Base-by-base conservation (phyloP, 148 eudicot species). In the Fallopia convolvulus region DNA sequence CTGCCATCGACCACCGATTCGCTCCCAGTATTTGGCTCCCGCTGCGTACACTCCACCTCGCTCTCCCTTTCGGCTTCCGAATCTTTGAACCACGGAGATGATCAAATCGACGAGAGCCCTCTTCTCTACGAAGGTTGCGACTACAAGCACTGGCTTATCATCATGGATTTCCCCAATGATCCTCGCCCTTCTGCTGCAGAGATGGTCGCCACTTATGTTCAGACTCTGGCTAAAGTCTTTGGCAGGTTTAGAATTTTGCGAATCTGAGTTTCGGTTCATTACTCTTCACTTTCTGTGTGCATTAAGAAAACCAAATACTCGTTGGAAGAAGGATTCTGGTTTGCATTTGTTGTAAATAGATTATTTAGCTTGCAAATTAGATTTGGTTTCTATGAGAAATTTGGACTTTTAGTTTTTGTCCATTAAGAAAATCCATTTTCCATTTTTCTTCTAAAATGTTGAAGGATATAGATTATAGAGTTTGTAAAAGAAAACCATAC, bases 131-230 rank as follows among this genome's bases (percentile, higher is more conserved):
- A 92, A 76, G 98, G 98, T 0, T 94, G 98, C 68, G 98, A 94
- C 74, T 94, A 92, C 70, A 94, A 90, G 82, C 98, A 94, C 76
- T 94, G 95, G 95, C 86, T 94, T 8, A 90, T 94, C n/a, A 89
- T 86, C 33, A 85, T 94, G 95, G 95, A 94, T 68, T 94, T 94
- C 39, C 84, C 85, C 18, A 76, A 85, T 17, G 90, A 89, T 7
- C 88, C 88, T 48, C 77, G 80, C 41, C 89, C 97, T 65, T 70
- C 92, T 18, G 84, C 91, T 48, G 84, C 82, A 0, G 88, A 90
- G 33, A 94, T 88, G 96, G 89, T 94, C 33, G 93, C 89, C n/a
- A 84, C 91, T 11, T 94, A 94, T 73, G 93, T 90, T 58, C 89
- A 92, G 78, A 92, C 91, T 72, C 83, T 84, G 40, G 95, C 98